Percentiles rank a stretch among this genome's conserved stretches.
Conservation (phyloP, 2,329 filamentous ascomycete species). For the Acephala macrosclerotiorum region DNA sequence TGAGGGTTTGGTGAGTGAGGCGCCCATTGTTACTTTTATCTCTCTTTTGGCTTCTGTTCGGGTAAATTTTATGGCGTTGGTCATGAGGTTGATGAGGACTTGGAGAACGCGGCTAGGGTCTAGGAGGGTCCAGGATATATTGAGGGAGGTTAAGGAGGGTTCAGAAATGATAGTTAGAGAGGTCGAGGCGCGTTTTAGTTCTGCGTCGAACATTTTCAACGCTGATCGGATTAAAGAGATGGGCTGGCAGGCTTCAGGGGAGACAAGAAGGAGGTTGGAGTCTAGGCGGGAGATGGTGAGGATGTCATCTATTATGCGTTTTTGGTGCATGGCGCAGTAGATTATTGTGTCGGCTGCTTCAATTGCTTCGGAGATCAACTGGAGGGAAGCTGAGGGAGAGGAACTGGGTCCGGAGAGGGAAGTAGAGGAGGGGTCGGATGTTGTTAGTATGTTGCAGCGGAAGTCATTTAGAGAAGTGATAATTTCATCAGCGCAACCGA, state of each 20-base stretch:
- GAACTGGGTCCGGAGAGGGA: constrained; percentile 38
- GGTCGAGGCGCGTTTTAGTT: constrained; percentile 73
- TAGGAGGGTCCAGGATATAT: constrained; percentile 69
- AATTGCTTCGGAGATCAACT: constrained; percentile 65
- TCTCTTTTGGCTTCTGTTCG: constrained; percentile 66
- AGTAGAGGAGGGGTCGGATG: background rate
- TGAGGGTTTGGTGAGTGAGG: constrained; percentile 21
- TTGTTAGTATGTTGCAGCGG: background rate
- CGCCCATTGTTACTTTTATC: constrained; percentile 54
- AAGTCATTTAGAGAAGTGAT: constrained; percentile 27
- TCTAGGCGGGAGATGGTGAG: constrained; percentile 78
- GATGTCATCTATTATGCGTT: constrained; percentile 76
- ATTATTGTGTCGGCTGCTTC: constrained; percentile 83
- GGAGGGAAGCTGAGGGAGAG: constrained; percentile 42
- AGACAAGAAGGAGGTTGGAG: constrained; percentile 74
- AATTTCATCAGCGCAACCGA: constrained; percentile 72
- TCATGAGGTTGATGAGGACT: constrained; percentile 80
- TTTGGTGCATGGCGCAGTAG: constrained; percentile 80
- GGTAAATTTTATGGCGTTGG: constrained; percentile 85
- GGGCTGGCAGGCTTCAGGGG: constrained; percentile 59
- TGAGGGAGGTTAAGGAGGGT: constrained; percentile 62
- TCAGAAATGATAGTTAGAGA: constrained; percentile 70
- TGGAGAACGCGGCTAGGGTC: constrained; percentile 79
- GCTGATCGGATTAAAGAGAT: constrained; percentile 67
- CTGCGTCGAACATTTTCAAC: constrained; percentile 80